Evolutionary conservation across 495 filamentous ascomycete genomes (phyloP).

Genomic region (Aspergillus campestris): DNA sequence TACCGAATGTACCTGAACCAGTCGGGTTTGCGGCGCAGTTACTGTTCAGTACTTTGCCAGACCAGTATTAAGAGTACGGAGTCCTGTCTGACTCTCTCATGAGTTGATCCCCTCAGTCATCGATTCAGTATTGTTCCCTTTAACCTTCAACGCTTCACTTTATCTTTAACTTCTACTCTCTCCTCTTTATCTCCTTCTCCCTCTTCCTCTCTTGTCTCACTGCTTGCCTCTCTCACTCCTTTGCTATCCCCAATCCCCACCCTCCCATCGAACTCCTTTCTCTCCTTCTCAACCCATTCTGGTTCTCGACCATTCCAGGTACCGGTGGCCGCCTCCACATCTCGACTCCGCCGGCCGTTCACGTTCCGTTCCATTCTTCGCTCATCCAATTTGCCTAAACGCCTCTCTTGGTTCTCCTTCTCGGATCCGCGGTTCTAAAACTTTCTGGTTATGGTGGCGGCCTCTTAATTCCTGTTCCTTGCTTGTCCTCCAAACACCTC

Average conservation of each 20-base stretch:
- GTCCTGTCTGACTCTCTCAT: background rate
- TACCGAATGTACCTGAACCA: too few species aligned
- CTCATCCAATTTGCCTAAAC: constrained; percentile 7
- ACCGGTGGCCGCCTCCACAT: constrained; percentile 8
- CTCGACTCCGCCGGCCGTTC: constrained; percentile 17
- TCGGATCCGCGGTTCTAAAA: constrained; percentile 7
- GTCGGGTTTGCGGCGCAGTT: too few species aligned
- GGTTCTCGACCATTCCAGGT: background rate
- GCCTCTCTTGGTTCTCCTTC: background rate
- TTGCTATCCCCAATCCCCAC: background rate
- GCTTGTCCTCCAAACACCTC: constrained; percentile 6
- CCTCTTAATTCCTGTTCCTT: constrained; percentile 1
- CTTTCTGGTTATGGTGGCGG: constrained; percentile 2
- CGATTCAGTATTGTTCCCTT: too few species aligned
- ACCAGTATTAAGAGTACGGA: too few species aligned
- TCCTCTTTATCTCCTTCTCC: background rate
- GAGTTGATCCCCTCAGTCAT: constrained; percentile 2
- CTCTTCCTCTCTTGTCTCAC: background rate
- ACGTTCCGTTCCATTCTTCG: constrained; percentile 19
- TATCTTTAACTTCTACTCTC: background rate
- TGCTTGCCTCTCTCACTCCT: background rate
- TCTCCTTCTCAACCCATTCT: background rate
- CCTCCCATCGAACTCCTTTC: constrained; percentile 1
- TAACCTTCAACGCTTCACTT: constrained; percentile 3
- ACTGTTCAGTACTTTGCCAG: too few species aligned